phyloP scores from a whole-genome alignment of 345 rosid genomes.

The Eucalyptus rudis region DNA sequence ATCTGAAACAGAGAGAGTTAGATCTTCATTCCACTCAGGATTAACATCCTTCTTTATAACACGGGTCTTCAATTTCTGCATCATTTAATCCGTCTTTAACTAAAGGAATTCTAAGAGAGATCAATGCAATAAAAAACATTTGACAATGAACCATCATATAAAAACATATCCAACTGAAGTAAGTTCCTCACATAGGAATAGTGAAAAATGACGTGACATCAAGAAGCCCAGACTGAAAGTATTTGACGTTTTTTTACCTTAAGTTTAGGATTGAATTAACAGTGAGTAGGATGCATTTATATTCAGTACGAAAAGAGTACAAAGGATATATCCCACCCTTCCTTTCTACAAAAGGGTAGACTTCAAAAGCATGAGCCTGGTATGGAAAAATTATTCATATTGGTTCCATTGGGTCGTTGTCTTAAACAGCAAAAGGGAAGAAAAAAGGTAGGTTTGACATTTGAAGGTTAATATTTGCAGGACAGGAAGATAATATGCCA shows the following conservation, averaged over 20 bases:
- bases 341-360: background rate
- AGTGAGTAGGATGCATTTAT: background rate
- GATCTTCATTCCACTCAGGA: constrained; percentile 91
- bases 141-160: background rate
- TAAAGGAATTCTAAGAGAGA: background rate
- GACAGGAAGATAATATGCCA: background rate
- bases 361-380: background rate
- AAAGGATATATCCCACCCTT: background rate
- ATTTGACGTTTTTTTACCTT: background rate
- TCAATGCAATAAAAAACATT: background rate
- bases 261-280: background rate
- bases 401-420: background rate
- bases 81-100: background rate
- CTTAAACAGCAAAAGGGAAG: background rate
- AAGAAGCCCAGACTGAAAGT: background rate
- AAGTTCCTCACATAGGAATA: background rate
- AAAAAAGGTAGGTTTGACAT: background rate
- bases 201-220: background rate
- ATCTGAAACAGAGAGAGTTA: constrained; percentile 76
- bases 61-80: constrained; percentile 84
- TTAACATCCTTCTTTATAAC: constrained; percentile 70
- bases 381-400: background rate
- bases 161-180: background rate
- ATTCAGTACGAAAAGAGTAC: background rate
- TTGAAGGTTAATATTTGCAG: background rate